phyloP scores from a whole-genome alignment of 163 green algal genomes.

The Scenedesmus sp. region DNA sequence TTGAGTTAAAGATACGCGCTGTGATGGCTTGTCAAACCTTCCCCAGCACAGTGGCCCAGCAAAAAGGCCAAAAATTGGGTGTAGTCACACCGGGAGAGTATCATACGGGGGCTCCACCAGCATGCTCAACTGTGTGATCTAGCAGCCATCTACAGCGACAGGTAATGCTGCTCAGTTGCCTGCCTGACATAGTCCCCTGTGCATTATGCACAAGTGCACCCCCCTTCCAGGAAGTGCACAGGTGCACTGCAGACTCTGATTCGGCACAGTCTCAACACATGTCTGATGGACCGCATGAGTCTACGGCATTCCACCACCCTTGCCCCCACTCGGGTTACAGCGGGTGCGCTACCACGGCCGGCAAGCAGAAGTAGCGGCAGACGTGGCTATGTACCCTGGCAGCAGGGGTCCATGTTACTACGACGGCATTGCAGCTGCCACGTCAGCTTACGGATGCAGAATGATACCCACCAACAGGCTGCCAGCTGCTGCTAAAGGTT shows the following conservation, averaged over 20 bases:
- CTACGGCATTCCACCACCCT: neutral
- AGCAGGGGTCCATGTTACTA: neutral
- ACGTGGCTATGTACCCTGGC: neutral
- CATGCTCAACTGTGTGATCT: slow-evolving; percentile 19
- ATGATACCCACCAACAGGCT: neutral
- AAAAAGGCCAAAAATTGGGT: neutral
- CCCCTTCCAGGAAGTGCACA: neutral
- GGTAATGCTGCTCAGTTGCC: slow-evolving; percentile 10
- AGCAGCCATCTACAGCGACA: slow-evolving; percentile 14
- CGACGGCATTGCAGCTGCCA: neutral
- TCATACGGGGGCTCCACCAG: neutral
- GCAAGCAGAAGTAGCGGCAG: neutral
- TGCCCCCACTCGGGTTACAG: neutral
- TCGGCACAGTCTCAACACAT: slow-evolving; percentile 7
- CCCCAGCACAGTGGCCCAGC: neutral
- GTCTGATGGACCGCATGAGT: neutral
- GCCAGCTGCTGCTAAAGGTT: neutral
- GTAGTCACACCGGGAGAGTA: neutral
- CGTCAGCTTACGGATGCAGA: neutral
- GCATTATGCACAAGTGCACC: slow-evolving; percentile 1
- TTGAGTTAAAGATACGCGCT: neutral
- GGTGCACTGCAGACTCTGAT: slow-evolving; percentile 10
- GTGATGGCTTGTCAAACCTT: no score
- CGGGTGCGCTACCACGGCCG: neutral
- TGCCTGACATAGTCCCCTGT: slow-evolving; percentile 13